phyloP scores from a whole-genome alignment of 306 rosid genomes.

The Oemleria cerasiformis region DNA sequence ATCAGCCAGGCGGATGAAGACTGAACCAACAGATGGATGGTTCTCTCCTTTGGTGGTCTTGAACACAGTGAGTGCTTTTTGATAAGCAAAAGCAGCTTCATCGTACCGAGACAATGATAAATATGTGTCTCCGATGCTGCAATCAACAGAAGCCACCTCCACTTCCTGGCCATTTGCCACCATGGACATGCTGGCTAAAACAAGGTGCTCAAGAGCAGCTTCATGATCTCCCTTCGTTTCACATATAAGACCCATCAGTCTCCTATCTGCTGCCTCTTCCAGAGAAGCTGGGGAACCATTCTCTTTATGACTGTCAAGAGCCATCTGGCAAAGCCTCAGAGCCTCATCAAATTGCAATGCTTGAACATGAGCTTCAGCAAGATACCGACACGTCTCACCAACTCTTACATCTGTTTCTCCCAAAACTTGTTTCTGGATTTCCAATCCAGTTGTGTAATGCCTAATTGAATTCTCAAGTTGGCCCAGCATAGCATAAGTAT shows the following conservation, averaged over 20 bases:
- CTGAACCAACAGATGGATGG: conserved; percentile 81
- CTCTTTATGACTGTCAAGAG: conserved; percentile 75
- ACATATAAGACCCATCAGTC: conserved; percentile 94
- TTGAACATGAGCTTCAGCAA: conserved; percentile 93
- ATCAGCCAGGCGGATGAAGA: conserved; percentile 78
- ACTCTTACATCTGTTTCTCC: conserved; percentile 82
- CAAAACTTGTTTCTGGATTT: conserved; percentile 66
- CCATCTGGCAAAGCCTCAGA: conserved; percentile 74
- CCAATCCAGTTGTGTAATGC: conserved; percentile 74
- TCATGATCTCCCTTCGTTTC: conserved; percentile 88
- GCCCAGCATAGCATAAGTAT: conserved; percentile 82
- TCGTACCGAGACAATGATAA: conserved; percentile 76
- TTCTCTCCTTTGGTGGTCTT: conserved; percentile 84
- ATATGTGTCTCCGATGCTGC: conserved; percentile 89
- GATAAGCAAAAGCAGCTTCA: conserved; percentile 76
- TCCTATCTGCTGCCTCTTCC: conserved; percentile 91
- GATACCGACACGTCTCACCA: conserved; percentile 85
- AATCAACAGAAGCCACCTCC: conserved; percentile 86
- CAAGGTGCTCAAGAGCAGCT: conserved; percentile 87
- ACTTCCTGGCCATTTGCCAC: conserved; percentile 76
- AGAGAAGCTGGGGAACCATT: conserved; percentile 65
- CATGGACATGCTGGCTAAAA: conserved; percentile 89
- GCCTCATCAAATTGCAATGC: conserved; percentile 83
- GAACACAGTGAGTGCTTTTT: conserved; percentile 78
- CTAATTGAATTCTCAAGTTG: conserved; percentile 76